Conservation (phyloP, 192 early-diverging fungal species). For the Umbelopsis sp. region DNA sequence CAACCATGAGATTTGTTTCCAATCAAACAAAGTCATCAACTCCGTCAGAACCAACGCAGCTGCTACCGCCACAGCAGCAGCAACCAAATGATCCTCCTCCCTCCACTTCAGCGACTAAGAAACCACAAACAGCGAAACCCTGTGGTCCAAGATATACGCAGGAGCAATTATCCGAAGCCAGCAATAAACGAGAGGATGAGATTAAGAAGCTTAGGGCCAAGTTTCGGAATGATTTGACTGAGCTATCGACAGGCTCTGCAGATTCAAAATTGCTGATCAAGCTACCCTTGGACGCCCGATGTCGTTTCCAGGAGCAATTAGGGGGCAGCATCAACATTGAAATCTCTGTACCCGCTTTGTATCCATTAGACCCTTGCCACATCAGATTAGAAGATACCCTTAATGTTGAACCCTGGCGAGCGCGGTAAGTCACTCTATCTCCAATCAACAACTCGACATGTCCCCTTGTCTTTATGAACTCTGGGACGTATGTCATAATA, state of each 20-base stretch:
- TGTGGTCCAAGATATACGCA: background rate
- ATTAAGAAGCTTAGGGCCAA: conserved; percentile 25
- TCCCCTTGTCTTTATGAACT: background rate
- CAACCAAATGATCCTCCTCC: background rate
- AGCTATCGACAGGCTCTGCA: background rate
- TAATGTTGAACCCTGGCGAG: conserved; percentile 14
- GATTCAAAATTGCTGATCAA: background rate
- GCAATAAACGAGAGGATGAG: conserved; percentile 18
- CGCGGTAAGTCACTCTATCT: background rate
- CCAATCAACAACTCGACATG: background rate
- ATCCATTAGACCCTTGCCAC: conserved; percentile 47
- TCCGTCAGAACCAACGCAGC: background rate
- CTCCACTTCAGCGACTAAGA: background rate
- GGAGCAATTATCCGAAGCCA: conserved; percentile 20
- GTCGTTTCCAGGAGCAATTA: conserved; percentile 19
- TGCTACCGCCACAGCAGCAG: conserved; percentile 1
- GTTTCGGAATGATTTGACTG: conserved; percentile 25
- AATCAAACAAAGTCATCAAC: conserved; percentile 1
- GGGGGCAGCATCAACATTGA: conserved; percentile 31
- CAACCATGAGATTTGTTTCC: conserved; percentile 35
- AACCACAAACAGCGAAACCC: background rate
- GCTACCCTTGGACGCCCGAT: conserved; percentile 18
- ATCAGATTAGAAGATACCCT: conserved; percentile 31
- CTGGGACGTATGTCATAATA: background rate
- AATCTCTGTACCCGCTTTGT: conserved; percentile 34